Base-by-base conservation (phyloP, 208 protist genomes). In the Acanthamoeba rhysodes region DNA sequence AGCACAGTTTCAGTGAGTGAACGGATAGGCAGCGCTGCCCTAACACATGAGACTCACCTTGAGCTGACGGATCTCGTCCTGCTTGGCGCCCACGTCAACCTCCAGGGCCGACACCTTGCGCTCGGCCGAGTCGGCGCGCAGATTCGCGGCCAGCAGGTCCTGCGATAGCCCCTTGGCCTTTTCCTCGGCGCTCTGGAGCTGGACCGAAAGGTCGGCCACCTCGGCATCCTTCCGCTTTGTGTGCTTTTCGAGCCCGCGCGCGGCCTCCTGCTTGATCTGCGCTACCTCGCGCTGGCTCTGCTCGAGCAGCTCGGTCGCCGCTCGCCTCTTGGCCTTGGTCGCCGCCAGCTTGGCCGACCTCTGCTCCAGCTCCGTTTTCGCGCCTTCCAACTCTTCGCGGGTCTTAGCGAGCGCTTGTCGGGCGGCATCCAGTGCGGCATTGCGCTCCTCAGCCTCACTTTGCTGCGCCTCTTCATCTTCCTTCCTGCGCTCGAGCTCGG, bases 71-170 rank as follows among this genome's bases (percentile, higher is more conserved):
- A 82, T 41, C 22, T 82, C 34, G 22, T 27, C 72, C 32, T 82
- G 37, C 32, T 41, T 55, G 32, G 32, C 72, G 29, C 27, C 32
- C 14, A 16, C 68, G 29, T 76, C 68, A 14, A 24, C 34, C 20
- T 76, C 32, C n/a, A 76, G 68, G 2, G 68, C 68, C 32, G 68
- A 32, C 16, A 41, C 34, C 34, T 41, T 76, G 5, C 68, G 7
- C 68, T 76, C 68, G 68, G 68, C 68, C 9, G 68, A 34, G 32
- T 76, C 68, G 29, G 68, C 68, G 34, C 68, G 68, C 68, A 76
- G 1, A 18, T 32, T 76, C n/a, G 29, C 68, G 8, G 68, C 12
- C 32, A 32, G n/a, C 68, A 76, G 68, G 32, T 76, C 68, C 68
- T 76, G 68, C 27, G 68, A 76, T 9, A 76, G 29, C 7, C 68